Evolutionary conservation across 768 basidiomycete species (phyloP).

Genomic region (Cyclocybe cylindracea): DNA sequence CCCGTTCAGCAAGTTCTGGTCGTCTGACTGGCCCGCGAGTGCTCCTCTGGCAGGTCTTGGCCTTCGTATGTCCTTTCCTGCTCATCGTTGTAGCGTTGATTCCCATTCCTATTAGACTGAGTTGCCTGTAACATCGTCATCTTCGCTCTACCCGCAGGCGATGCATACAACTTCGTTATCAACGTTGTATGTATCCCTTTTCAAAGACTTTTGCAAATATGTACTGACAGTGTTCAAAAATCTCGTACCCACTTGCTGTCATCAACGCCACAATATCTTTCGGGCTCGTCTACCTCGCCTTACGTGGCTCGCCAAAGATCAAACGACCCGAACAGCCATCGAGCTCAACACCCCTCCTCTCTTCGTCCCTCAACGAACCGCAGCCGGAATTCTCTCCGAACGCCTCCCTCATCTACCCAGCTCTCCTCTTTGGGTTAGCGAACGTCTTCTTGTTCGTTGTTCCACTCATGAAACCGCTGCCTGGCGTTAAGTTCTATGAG

Average conservation of each 20-base stretch:
- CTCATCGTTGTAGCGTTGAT: too few species aligned
- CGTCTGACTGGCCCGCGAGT: conserved; percentile 59
- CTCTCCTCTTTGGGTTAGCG: conserved; percentile 51
- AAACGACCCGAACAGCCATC: background rate
- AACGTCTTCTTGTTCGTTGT: conserved; percentile 60
- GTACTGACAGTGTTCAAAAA: conserved; percentile 13
- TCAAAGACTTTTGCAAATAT: background rate
- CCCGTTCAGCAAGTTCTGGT: conserved; percentile 61
- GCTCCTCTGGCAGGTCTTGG: conserved; percentile 59
- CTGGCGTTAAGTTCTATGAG: conserved; percentile 47
- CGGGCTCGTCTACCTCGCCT: conserved; percentile 44
- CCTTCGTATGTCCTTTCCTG: conserved; percentile 38
- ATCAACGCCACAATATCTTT: conserved; percentile 53
- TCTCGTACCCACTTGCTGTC: conserved; percentile 48
- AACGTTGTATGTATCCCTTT: conserved; percentile 42
- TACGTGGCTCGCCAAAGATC: conserved; percentile 5
- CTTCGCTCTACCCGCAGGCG: conserved; percentile 54
- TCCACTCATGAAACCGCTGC: conserved; percentile 55
- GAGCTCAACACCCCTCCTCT: background rate
- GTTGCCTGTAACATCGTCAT: conserved; percentile 36
- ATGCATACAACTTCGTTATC: conserved; percentile 65
- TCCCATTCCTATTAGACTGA: conserved; percentile 28
- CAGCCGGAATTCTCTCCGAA: conserved; percentile 4
- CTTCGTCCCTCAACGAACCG: background rate
- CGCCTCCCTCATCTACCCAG: conserved; percentile 18